Conservation (phyloP, 768 basidiomycete genomes). For the Boletus insuetus region DNA sequence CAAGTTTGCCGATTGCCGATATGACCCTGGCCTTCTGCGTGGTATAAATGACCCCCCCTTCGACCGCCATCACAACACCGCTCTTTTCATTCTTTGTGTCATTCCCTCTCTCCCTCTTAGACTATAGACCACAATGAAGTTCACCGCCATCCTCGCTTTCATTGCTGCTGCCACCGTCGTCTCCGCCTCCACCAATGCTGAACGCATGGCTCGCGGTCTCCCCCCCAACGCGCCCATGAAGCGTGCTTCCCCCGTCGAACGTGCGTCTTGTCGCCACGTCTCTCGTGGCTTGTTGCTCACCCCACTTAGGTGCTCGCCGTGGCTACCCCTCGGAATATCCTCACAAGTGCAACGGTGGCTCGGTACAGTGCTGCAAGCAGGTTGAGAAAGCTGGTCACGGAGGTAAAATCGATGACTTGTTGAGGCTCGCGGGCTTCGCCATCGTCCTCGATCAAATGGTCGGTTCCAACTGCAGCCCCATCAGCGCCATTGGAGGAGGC, state of each 20-base stretch:
- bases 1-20: slow-evolving; percentile 12
- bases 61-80: not conserved
- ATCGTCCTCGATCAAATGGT: not conserved
- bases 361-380: slow-evolving; percentile 21
- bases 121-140: slow-evolving; percentile 26
- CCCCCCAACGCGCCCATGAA: slow-evolving; percentile 43
- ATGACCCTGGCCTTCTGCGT: slow-evolving; percentile 4
- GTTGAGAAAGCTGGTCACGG: not conserved
- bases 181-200: slow-evolving; percentile 49
- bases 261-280: slow-evolving; percentile 24
- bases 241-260: slow-evolving; percentile 30
- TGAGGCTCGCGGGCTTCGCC: rapidly evolving
- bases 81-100: not conserved
- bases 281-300: not conserved
- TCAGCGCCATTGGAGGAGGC: slow-evolving; percentile 9
- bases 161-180: slow-evolving; percentile 36
- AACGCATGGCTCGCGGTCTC: slow-evolving; percentile 54
- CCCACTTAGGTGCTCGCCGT: slow-evolving; percentile 34
- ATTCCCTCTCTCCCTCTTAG: not conserved
- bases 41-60: slow-evolving; percentile 5
- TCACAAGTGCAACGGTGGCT: slow-evolving; percentile 16
- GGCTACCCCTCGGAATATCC: slow-evolving; percentile 32
- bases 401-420: not conserved
- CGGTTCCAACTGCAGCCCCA: slow-evolving; percentile 34
- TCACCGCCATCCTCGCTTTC: slow-evolving; percentile 34